Evolutionary conservation across 1,139 yeast species (phyloP).

Genomic region (Debaryomyces subglobosus): DNA sequence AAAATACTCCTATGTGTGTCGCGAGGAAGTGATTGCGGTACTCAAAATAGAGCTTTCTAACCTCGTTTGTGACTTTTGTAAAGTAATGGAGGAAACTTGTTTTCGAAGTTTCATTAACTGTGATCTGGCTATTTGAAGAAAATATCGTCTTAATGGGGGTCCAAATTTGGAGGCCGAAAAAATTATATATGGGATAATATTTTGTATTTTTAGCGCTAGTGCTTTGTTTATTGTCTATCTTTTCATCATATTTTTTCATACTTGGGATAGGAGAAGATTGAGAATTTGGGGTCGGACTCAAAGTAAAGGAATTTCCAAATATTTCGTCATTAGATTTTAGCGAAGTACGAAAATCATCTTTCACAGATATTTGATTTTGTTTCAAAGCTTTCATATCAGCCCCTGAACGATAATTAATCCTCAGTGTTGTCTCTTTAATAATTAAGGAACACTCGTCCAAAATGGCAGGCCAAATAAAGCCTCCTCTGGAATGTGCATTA

Average conservation of each 20-base stretch:
- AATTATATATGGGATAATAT: constrained; percentile 9
- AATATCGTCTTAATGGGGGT: constrained; percentile 17
- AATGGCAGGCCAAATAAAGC: constrained; percentile 58
- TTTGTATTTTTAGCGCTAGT: background rate
- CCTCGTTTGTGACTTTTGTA: constrained; percentile 7
- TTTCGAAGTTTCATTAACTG: background rate
- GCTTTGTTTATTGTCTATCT: background rate
- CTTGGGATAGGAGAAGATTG: constrained; percentile 4
- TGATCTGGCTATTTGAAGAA: constrained; percentile 11
- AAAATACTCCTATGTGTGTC: constrained; percentile 46
- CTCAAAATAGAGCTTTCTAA: constrained; percentile 11
- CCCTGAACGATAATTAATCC: constrained; percentile 40
- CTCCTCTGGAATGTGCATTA: constrained; percentile 48
- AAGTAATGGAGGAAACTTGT: background rate
- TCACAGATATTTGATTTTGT: constrained; percentile 17
- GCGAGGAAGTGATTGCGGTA: constrained; percentile 24
- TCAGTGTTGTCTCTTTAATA: constrained; percentile 48
- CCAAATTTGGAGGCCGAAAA: constrained; percentile 16
- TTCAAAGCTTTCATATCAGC: constrained; percentile 37
- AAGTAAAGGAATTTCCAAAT: constrained; percentile 16
- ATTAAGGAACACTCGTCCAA: constrained; percentile 62
- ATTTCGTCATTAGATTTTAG: constrained; percentile 8
- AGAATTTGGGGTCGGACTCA: constrained; percentile 11
- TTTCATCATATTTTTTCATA: constrained; percentile 8
- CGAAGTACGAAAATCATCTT: constrained; percentile 8